Evolutionary conservation across 495 filamentous ascomycete species (phyloP), one percentile per base, ranked within the genome.

Genomic region (Cudoniella acicularis): DNA sequence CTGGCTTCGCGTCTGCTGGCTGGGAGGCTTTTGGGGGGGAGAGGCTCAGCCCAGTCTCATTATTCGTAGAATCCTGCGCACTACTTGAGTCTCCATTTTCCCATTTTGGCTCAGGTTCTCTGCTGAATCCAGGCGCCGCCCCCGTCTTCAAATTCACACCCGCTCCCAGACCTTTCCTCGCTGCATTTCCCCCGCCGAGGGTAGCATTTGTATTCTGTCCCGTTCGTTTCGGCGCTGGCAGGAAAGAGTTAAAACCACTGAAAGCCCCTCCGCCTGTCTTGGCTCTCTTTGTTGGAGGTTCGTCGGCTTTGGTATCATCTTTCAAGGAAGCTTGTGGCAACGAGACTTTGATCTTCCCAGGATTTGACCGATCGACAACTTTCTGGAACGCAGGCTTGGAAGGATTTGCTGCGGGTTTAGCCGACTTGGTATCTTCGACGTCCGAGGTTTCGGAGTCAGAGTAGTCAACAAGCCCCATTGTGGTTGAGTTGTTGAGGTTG

Each of bases 361-460:
- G 84, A 70, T 91, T 89, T 49, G 84, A 81, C 69, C 84, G 83
- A 71, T 93, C 88, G 68, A 94, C 80, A 54, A 91, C 81, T 62
- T 91, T 87, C 62, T 88, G 85, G 67, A 89, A 86, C 49, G 72
- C 73, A 50, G 67, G 36, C 53, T 72, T 71, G 17, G 70, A 56
- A 24, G 73, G 63, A 17, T 67, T 52, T 55, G 74, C 45, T 13
- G 64, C 53, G 23, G 67, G 47, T 41, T 67, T 64, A n/a, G 50
- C 27, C 22, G 65, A 63, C 50, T 70, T 66, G 62, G 67, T 54
- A 23, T 73, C 43, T 59, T 87, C 80, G n/a, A 71, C 64, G 43
- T 92, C 90, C 13, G 88, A 88, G 36, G 74, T 83, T 62, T 96
- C 92, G 0, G 90, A 95, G 64, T 94, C 91, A 27, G 91, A 91